A percentile compares a stretch with the other conserved stretches of the same genome.
Evolutionary conservation across 2,329 filamentous ascomycete species (phyloP).

Genomic region (Xylaria hypoxylon): DNA sequence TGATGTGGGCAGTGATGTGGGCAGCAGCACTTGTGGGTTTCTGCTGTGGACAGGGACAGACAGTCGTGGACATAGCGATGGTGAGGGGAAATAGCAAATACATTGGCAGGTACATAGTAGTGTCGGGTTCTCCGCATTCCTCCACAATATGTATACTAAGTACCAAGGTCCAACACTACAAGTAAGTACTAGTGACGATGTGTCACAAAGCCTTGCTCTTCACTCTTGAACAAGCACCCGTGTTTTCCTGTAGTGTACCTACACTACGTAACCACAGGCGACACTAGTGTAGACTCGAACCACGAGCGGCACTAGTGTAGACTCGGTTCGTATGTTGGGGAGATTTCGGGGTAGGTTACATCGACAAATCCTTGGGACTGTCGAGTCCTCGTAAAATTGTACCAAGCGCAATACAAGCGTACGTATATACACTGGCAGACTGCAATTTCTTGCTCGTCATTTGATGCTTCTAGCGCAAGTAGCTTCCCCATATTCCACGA

Average conservation of each 20-base stretch:
- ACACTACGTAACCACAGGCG: too few species aligned
- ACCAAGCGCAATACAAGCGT: background rate
- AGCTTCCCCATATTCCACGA: background rate
- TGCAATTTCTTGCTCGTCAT: conserved; percentile 21
- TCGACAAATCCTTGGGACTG: conserved; percentile 25
- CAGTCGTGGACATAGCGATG: background rate
- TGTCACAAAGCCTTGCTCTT: too few species aligned
- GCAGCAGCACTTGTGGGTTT: conserved; percentile 4
- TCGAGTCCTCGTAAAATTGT: too few species aligned
- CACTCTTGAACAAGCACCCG: too few species aligned
- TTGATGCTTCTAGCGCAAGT: conserved; percentile 18
- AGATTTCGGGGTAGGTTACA: conserved; percentile 28
- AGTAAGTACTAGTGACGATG: too few species aligned
- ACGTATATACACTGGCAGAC: background rate
- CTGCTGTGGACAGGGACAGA: background rate
- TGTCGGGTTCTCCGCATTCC: conserved; percentile 30
- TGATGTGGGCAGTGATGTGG: conserved; percentile 17
- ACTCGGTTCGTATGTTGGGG: conserved; percentile 1
- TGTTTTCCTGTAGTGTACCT: too few species aligned
- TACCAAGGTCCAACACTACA: too few species aligned
- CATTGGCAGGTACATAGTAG: background rate
- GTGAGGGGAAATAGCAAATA: conserved; percentile 5
- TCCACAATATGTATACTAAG: conserved; percentile 6
- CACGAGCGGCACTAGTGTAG: background rate
- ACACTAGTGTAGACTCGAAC: background rate